Evolutionary conservation across 1,284 basidiomycete genomes (phyloP), one percentile per base, ranked within the genome.

Genomic region (Sphaerobolus stellatus): DNA sequence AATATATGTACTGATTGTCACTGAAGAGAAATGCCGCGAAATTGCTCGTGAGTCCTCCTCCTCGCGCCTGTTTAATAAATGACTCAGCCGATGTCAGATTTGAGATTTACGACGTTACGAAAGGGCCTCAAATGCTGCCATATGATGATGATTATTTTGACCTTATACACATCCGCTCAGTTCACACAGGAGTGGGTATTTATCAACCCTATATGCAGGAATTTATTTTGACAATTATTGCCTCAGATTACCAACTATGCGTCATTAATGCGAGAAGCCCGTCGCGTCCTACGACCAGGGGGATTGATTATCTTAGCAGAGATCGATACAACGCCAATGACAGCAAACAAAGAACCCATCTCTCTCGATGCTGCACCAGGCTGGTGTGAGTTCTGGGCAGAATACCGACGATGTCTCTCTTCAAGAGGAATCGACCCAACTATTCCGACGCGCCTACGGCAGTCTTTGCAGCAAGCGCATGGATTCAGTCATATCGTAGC

Each of bases 271-370:
- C 71, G 73, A 53, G 82, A 87, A 68, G 73, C 84, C 48, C 77
- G 74, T 40, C 82, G 84, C 58, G 71, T 87, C 59, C 75, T 87
- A 33, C 81, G 84, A 29, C 84, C 84, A 29, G 85, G 85, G 55
- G 86, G 86, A n/a, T 73, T 88, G 38, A 72, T 85, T 58, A 76
- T 87, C 53, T 67, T 87, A 48, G 79, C 85, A 57, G 85, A 88
- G 58, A 75, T 79, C 18, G 79, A 81, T 62, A 68, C 76, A 40
- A 72, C 72, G 38, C 81, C 82, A 11, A 70, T 77, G 25, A 73
- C 72, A 11, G 74, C 79, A 62, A 74, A 71, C 48, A 73, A 73
- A 61, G 64, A 64, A 24, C 70, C 71, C 44, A 69, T 73, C 50
- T 65, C 70, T n/a, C 65, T 65, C 55, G 68, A 68, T 56, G 73